Evolutionary conservation across 352 stramenopile species (phyloP), one percentile per base, ranked within the genome.

Genomic region (Halophytophthora polymorphica): DNA sequence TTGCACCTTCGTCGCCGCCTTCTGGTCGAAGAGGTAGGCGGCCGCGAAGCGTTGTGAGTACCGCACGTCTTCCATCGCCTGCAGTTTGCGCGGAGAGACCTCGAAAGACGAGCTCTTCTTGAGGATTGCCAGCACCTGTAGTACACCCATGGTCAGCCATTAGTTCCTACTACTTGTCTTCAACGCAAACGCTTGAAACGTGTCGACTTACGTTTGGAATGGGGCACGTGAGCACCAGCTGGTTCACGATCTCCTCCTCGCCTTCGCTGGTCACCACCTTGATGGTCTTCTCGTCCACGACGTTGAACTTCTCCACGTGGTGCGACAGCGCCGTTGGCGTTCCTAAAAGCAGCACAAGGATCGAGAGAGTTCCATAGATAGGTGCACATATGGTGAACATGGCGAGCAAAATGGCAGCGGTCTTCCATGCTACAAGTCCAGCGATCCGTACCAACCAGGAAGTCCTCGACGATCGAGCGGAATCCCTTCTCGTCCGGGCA

Each of bases 31-130:
- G 6, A 90, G 52, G 23, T 79, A 80, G 19, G 75, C 80, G 35
- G 79, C 61, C 21, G 80, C 77, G 53, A 90, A 85, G 5, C 80
- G 70, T 46, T 88, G 77, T 15, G 77, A 90, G 60, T 88, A 90
- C 19, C 56, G 51, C 15, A 90, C 75, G 2, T 37, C 35, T 48
- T 80, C 62, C 17, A 90, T 46, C 1, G 73, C 73, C 0, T 58
- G 53, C 15, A 84, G 22, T 13, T 70, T 50, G 19, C 56, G 23
- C 1, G 65, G 53, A 2, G 53, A 35, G 7, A 68, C 54, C 15
- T 63, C 17, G 31, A 86, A 74, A 15, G 64, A 64, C 23, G 36
- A 31, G 35, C 75, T 87, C 45, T 83, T 71, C 28, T 76, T 53
- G 4, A 90, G 56, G 29, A 90, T 70, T 17, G 70, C 59, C 29